These are phyloP conservation scores for Cladosporium sp. DNA, from an alignment of 2,329 filamentous ascomycete species.

Conservation along the genomic window DNA sequence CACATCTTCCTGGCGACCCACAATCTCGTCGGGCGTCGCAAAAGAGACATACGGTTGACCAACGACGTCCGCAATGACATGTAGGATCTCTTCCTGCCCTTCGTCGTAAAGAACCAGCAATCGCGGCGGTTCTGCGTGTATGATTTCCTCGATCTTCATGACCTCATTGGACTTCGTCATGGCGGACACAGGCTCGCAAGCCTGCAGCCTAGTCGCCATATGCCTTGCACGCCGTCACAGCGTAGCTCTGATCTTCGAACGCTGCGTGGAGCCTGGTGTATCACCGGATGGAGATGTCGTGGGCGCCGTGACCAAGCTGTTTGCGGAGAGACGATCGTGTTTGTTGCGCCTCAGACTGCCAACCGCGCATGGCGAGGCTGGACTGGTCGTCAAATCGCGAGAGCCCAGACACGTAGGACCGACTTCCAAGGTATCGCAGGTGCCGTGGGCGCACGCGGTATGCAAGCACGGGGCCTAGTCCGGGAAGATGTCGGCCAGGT, in stretches of 20 bases:
- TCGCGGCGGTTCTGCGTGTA: conserved; percentile 39
- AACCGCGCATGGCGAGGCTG: conserved; percentile 31
- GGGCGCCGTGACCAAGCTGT: conserved; percentile 35
- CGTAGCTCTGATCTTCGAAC: neutral
- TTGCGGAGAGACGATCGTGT: conserved; percentile 30
- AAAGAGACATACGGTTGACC: conserved; percentile 69
- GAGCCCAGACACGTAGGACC: conserved; percentile 24
- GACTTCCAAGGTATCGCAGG: conserved; percentile 19
- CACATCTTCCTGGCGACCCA: conserved; percentile 58
- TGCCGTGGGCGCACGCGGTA: conserved; percentile 15
- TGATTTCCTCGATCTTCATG: conserved; percentile 37
- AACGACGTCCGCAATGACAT: conserved; percentile 74
- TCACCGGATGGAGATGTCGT: conserved; percentile 37
- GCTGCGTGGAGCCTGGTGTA: conserved; percentile 9
- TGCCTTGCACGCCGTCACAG: neutral
- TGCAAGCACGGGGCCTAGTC: conserved; percentile 14
- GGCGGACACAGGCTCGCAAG: conserved; percentile 17
- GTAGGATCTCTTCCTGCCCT: conserved; percentile 72
- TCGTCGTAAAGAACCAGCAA: conserved; percentile 64
- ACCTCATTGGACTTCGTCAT: conserved; percentile 19
- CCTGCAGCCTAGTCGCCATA: conserved; percentile 17
- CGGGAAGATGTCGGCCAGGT: conserved; percentile 7
- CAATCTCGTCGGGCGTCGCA: conserved; percentile 56
- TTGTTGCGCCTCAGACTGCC: conserved; percentile 30
- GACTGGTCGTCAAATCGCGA: conserved; percentile 22